Conservation (phyloP, 805 yeast genomes). For the Yarrowia yakushimensis region DNA sequence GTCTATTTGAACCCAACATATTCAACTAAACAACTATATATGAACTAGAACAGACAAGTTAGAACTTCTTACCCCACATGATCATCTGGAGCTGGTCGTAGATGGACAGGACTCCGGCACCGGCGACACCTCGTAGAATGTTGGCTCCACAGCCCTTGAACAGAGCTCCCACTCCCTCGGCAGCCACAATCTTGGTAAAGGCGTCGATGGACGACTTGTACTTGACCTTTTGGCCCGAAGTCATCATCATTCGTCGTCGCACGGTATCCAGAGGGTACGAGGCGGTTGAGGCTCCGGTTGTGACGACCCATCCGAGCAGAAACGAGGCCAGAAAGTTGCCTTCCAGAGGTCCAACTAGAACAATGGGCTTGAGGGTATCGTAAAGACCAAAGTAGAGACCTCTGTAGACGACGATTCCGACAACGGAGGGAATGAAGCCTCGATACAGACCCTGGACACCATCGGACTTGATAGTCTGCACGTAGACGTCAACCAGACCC, state of each 20-base stretch:
- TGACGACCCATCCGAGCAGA: conserved; percentile 95
- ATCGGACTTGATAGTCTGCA: conserved; percentile 89
- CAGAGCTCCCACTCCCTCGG: conserved; percentile 88
- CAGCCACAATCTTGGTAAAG: conserved; percentile 85
- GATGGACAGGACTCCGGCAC: conserved; percentile 98
- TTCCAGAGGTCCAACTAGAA: conserved; percentile 89
- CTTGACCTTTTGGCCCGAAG: conserved; percentile 97
- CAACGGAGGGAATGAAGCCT: conserved; percentile 98
- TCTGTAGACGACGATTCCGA: conserved; percentile 97
- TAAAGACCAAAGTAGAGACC: conserved; percentile 98
- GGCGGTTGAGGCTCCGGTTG: conserved; percentile 98
- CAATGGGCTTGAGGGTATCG: conserved; percentile 94
- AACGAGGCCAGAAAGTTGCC: conserved; percentile 93
- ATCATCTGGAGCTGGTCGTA: conserved; percentile 95
- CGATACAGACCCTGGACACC: conserved; percentile 98
- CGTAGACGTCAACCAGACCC: conserved; percentile 95
- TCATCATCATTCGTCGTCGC: conserved; percentile 99
- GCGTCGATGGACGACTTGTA: conserved; percentile 94
- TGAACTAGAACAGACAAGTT: no score
- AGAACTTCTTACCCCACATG: conserved; percentile 92
- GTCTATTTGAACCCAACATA: no score
- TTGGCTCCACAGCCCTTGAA: conserved; percentile 99
- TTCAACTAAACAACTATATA: no score
- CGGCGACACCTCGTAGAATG: conserved; percentile 99
- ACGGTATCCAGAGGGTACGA: conserved; percentile 98